Conservation (phyloP, 371 early-diverging fungal genomes). For the Mucor velutinosus region DNA sequence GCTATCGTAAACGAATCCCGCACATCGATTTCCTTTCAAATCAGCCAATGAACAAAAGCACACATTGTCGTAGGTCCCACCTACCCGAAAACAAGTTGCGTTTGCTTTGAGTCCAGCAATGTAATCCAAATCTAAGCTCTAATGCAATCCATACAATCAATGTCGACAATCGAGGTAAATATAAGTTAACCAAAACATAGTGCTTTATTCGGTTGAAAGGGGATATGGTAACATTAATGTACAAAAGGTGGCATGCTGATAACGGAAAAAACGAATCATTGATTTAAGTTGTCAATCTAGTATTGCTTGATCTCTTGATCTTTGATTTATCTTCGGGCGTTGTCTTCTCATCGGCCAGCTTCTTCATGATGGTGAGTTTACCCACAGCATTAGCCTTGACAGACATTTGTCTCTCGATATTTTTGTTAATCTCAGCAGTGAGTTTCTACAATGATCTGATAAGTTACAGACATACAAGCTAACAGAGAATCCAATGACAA, state of each 20-base stretch:
- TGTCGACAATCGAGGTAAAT: no score
- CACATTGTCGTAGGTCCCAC: no score
- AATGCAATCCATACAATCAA: no score
- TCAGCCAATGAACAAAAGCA: no score
- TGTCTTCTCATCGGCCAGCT: slow-evolving; percentile 49
- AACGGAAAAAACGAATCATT: background rate
- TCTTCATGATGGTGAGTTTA: slow-evolving; percentile 72
- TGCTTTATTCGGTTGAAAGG: background rate
- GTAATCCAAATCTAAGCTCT: no score
- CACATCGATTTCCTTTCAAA: no score
- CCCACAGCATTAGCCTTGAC: slow-evolving; percentile 70
- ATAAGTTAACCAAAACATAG: background rate
- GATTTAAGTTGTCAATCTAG: slow-evolving; percentile 10
- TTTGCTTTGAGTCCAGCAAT: no score
- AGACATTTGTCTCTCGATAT: slow-evolving; percentile 70
- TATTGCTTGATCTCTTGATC: slow-evolving; percentile 23
- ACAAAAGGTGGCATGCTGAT: slow-evolving; percentile 1
- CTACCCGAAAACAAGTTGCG: no score
- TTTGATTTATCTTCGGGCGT: slow-evolving; percentile 34
- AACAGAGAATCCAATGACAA: background rate
- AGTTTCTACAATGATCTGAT: slow-evolving; percentile 47
- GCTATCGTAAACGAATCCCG: no score
- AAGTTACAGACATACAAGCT: background rate
- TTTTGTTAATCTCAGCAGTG: slow-evolving; percentile 63
- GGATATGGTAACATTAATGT: background rate